Evolutionary conservation across 306 rosid genomes (phyloP).

Genomic region (Alnus glutinosa): DNA sequence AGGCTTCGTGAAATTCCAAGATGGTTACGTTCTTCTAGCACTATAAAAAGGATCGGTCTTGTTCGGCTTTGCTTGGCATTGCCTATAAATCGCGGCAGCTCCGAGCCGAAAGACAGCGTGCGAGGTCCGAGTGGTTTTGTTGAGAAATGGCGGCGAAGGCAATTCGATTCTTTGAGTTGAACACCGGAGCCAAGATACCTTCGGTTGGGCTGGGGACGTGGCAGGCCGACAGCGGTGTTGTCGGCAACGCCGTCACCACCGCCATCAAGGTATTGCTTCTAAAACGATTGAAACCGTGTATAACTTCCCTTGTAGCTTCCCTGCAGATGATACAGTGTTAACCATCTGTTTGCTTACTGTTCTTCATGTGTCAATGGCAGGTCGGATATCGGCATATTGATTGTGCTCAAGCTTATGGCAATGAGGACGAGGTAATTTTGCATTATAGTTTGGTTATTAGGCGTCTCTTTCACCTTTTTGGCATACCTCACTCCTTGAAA

Average conservation of each 20-base stretch:
- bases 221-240: slow-evolving; percentile 43
- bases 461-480: too few relatives aligned
- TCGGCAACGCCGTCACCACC: slow-evolving; percentile 44
- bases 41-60: background rate
- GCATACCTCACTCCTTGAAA: too few relatives aligned
- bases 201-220: slow-evolving; percentile 59
- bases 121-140: background rate
- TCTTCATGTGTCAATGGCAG: background rate
- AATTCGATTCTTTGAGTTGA: slow-evolving; percentile 43
- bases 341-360: too few relatives aligned
- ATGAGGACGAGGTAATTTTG: background rate
- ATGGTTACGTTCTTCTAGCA: too few relatives aligned
- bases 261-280: slow-evolving; percentile 47
- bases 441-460: background rate
- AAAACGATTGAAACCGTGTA: too few relatives aligned
- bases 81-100: background rate
- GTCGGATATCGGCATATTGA: slow-evolving; percentile 3
- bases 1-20: too few relatives aligned
- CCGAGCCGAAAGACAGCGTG: background rate
- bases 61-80: background rate
- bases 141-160: slow-evolving; percentile 24
- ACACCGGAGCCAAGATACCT: slow-evolving; percentile 58
- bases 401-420: slow-evolving; percentile 2
- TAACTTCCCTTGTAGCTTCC: too few relatives aligned
- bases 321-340: too few relatives aligned